Conservation (phyloP, 2,329 filamentous ascomycete species). For the Colletotrichum truncatum region DNA sequence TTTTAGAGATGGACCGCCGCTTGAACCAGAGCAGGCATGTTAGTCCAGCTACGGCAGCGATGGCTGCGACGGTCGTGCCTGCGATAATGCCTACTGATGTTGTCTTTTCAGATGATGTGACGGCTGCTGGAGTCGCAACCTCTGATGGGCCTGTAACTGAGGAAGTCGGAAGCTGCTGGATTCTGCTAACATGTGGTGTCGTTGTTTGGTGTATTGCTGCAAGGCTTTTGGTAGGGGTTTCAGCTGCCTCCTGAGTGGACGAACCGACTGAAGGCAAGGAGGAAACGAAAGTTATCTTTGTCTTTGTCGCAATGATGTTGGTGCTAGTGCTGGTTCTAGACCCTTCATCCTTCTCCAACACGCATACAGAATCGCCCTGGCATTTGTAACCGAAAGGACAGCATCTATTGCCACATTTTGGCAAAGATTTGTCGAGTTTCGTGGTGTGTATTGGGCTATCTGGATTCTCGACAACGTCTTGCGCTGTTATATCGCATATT, state of each 20-base stretch:
- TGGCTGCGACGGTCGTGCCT: conserved; percentile 19
- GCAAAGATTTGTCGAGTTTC: conserved; percentile 64
- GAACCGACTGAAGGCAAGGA: neutral
- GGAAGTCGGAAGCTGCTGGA: neutral
- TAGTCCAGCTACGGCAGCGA: conserved; percentile 16
- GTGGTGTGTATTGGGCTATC: conserved; percentile 73
- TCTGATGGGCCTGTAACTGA: neutral
- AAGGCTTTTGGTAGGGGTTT: neutral
- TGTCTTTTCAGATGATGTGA: neutral
- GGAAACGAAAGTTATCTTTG: neutral
- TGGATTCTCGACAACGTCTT: conserved; percentile 67
- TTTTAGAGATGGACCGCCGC: conserved; percentile 20
- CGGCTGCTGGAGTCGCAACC: neutral
- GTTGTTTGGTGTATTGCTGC: neutral
- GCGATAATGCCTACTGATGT: conserved; percentile 11
- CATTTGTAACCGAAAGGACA: conserved; percentile 80
- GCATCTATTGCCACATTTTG: conserved; percentile 69
- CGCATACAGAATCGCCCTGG: conserved; percentile 53
- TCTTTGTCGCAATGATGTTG: neutral
- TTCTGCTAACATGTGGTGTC: neutral
- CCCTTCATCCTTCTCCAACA: conserved; percentile 58
- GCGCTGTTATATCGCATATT: conserved; percentile 68
- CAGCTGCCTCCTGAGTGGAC: neutral
- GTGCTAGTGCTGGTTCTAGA: neutral
- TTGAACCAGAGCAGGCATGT: conserved; percentile 23